Conservation (phyloP, 169 alveolate species). For the Plasmodium malariae region DNA sequence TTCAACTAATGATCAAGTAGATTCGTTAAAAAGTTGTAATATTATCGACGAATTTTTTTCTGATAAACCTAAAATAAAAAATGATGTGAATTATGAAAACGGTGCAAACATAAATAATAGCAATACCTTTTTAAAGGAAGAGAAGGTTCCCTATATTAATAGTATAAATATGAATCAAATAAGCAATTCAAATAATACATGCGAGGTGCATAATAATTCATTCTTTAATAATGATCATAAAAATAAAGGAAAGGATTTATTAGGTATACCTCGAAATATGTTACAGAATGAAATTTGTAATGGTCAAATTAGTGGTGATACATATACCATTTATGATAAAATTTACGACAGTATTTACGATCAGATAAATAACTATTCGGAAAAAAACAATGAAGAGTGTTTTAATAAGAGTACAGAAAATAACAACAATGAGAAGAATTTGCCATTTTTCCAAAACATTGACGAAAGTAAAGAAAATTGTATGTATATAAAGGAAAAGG, state of each 20-base stretch:
- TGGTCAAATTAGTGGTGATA: not conserved
- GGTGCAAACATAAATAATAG: not conserved
- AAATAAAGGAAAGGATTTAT: not conserved
- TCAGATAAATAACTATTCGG: slow-evolving; percentile 34
- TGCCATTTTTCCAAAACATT: too few species aligned
- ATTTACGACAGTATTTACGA: too few species aligned
- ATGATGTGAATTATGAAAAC: not conserved
- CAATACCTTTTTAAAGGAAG: not conserved
- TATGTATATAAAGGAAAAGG: not conserved
- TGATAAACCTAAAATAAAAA: not conserved
- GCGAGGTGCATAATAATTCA: not conserved
- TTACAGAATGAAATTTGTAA: not conserved
- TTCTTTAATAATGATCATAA: not conserved
- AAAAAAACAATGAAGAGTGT: slow-evolving; percentile 14
- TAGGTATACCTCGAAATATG: not conserved
- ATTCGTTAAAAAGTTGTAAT: not conserved
- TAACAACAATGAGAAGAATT: too few species aligned
- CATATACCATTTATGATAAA: slow-evolving; percentile 12
- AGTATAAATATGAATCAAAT: not conserved
- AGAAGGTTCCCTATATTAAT: not conserved
- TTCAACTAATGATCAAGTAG: not conserved
- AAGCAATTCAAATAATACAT: not conserved
- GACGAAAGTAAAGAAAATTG: too few species aligned
- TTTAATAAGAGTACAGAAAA: slow-evolving; percentile 3
- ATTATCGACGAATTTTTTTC: not conserved